Evolutionary conservation across 805 yeast species (phyloP).

Genomic region (Barnettozyma sp.): DNA sequence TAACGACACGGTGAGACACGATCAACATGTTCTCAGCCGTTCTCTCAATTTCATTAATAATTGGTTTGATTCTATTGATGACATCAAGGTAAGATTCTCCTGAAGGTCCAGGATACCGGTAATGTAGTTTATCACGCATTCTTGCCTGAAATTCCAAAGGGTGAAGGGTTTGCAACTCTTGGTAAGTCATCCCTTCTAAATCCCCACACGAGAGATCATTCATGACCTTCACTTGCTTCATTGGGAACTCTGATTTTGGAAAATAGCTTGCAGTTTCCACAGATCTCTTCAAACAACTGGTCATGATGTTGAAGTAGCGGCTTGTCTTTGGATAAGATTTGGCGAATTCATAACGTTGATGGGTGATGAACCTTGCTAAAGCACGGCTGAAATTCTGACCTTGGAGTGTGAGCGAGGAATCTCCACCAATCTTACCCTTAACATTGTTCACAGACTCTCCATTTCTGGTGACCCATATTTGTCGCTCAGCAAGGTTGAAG

Average conservation of each 20-base stretch:
- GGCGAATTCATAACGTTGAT: constrained; percentile 58
- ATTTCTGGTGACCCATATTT: constrained; percentile 91
- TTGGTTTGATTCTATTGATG: constrained; percentile 79
- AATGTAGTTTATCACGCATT: constrained; percentile 67
- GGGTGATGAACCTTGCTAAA: constrained; percentile 63
- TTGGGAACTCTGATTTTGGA: constrained; percentile 63
- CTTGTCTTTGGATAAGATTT: constrained; percentile 6
- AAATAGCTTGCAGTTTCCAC: constrained; percentile 73
- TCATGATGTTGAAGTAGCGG: constrained; percentile 72
- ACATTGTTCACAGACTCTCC: constrained; percentile 90
- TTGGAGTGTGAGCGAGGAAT: constrained; percentile 70
- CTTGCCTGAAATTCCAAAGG: constrained; percentile 81
- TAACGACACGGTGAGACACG: constrained; percentile 85
- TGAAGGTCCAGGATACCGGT: constrained; percentile 94
- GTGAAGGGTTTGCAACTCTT: constrained; percentile 62
- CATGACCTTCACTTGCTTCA: constrained; percentile 87
- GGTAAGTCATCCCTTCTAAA: constrained; percentile 89
- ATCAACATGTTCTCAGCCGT: constrained; percentile 81
- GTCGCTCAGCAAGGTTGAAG: constrained; percentile 82
- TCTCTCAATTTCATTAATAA: constrained; percentile 88
- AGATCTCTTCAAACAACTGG: constrained; percentile 76
- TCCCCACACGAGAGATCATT: constrained; percentile 92
- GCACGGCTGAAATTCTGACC: constrained; percentile 73
- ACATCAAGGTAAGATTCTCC: constrained; percentile 96
- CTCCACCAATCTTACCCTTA: constrained; percentile 86